Evolutionary conservation across 306 rosid genomes (phyloP), one percentile per base, ranked within the genome.

Genomic region (Cyamopsis tetragonoloba): DNA sequence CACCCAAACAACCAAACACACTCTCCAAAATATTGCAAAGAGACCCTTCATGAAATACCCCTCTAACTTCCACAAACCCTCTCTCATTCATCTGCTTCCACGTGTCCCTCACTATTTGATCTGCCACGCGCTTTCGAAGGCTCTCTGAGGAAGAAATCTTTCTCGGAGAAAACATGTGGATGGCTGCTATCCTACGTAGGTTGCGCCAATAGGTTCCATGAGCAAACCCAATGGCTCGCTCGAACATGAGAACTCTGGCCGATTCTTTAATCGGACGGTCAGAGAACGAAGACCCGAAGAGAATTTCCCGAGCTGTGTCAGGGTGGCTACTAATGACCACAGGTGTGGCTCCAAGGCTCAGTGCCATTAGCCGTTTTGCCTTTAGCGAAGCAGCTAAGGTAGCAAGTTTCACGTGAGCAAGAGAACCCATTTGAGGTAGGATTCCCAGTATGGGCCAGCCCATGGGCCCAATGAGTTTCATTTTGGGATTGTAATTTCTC

Each of bases 171-270:
- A 92, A 92, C 88, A 92, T 73, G 72, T 87, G 81, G 34, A 70
- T 62, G 0, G 96, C 83, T 0, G 98, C 81, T 3, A 92, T 78
- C 28, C 87, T 70, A 1, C 98, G 79, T 0, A 92, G 89, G 2
- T 80, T 81, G 34, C 88, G 85, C 98, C 98, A 92, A 13, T 92
- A 88, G 1, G 44, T 35, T 7, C 93, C 96, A 0, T 95, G 95
- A 20, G 98, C 95, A 46, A 92, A 92, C 6, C 98, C 98, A 54
- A 92, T 87, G 75, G 98, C 96, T 0, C 96, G 95, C 75, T 89
- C 93, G 5, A 92, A 92, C 98, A 87, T 87, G 27, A 92, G 88
- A 13, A 73, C 34, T 2, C 76, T 75, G 31, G 98, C 96, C 0
- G 96, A 89, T 12, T 76, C 79, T 70, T 89, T 92, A 0, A 92